Evolutionary conservation across 2,329 filamentous ascomycete species (phyloP), one percentile per base, ranked within the genome.

Genomic region (Aspergillus uvarum): DNA sequence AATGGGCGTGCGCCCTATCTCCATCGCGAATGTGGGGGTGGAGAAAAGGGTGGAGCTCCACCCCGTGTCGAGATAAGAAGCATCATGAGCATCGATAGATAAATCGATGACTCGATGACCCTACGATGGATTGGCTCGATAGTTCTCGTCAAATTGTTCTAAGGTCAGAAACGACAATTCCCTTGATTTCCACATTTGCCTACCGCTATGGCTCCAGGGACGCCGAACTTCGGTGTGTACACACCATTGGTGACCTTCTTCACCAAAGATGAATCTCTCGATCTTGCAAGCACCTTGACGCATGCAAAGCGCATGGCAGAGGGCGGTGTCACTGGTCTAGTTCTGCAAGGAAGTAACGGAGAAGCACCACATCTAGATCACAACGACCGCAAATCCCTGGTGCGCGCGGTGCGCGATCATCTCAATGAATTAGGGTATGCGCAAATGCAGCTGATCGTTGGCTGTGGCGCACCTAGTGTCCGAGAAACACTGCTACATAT

Each of bases 341-440:
- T 87, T 50, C 89, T 87, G 2, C 88, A 90, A 71, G 89, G 88
- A 35, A 89, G 86, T 67, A 91, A 91, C 69, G 89, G 89, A 68
- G 89, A 91, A 76, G 88, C 89, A 12, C 87, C 89, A 21, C 87
- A 90, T 70, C 82, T 91, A 51, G 84, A 84, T n/a, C 86, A 87
- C 69, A 75, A 79, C 19, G 89, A 91, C 76, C 84, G 87, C 51
- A 78, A 81, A 49, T 42, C 38, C 5, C 21, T 55, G 10, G 42
- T 48, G 10, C 53, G 53, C 53, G 53, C 38, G 38, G 47, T 48
- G 26, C 53, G 53, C 24, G 14, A 19, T 2, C 38, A 47, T 47
- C 53, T 55, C 42, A 21, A 47, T 22, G 38, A 5, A 3, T 19
- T 26, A n/a, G 38, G 38, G 3, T 31, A 55, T 26, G 10, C 21